phyloP scores from a whole-genome alignment of 2,329 filamentous ascomycete species.

The Tolypocladium inflatum region DNA sequence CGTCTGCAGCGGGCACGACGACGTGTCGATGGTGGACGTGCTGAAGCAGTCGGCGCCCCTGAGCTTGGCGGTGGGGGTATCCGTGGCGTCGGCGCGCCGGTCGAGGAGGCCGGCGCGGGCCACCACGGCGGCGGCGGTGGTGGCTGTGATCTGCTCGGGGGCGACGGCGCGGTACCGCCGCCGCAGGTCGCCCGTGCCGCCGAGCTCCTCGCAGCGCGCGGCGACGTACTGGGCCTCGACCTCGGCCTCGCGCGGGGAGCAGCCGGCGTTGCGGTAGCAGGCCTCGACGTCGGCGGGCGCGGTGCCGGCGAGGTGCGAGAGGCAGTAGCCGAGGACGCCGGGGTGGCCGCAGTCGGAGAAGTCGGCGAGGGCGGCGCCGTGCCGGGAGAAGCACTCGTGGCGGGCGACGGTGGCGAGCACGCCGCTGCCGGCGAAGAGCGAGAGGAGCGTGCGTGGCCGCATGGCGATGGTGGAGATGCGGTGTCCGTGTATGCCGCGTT shows the following conservation, averaged over 20 bases:
- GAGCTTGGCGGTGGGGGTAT: constrained; percentile 8
- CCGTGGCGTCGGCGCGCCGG: constrained; percentile 8
- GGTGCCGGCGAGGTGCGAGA: constrained; percentile 22
- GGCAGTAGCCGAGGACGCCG: constrained; percentile 31
- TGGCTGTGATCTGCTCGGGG: not conserved
- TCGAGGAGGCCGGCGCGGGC: constrained; percentile 5
- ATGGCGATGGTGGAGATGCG: not conserved
- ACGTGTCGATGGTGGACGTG: constrained; percentile 23
- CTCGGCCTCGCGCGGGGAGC: constrained; percentile 19
- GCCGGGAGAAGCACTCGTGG: constrained; percentile 29
- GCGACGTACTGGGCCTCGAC: constrained; percentile 18
- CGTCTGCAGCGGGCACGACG: constrained; percentile 28
- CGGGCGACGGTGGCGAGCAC: constrained; percentile 17
- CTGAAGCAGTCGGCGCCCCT: constrained; percentile 24
- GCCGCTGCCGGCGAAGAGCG: constrained; percentile 23
- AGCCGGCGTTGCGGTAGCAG: constrained; percentile 26
- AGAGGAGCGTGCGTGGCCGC: not conserved
- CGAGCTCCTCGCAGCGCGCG: constrained; percentile 21
- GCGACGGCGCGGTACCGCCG: constrained; percentile 13
- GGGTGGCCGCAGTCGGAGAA: constrained; percentile 32
- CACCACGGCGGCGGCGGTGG: not conserved
- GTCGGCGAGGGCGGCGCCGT: constrained; percentile 27
- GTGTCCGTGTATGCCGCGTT: not conserved
- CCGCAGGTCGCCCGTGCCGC: constrained; percentile 15
- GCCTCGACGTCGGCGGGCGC: constrained; percentile 23